Evolutionary conservation across 73 alveolate species (phyloP).

Genomic region (Symbiodinium natans): DNA sequence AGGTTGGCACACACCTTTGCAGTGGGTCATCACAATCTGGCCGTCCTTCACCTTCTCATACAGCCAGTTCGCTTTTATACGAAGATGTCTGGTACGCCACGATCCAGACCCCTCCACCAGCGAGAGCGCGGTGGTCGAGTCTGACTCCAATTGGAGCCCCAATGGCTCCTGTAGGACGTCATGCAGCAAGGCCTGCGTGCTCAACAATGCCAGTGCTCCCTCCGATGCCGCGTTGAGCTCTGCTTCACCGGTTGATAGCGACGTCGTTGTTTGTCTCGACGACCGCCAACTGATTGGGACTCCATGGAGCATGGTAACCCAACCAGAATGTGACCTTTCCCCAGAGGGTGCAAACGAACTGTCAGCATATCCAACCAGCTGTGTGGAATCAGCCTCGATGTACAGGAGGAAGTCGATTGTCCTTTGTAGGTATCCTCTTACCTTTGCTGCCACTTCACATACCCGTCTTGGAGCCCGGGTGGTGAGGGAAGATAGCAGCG

Average conservation of each 20-base stretch:
- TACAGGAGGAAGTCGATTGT: background rate
- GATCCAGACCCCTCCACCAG: background rate
- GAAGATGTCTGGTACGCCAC: background rate
- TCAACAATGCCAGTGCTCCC: background rate
- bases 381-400: background rate
- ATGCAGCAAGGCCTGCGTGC: background rate
- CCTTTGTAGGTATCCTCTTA: background rate
- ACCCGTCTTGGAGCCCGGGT: background rate
- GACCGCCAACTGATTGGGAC: background rate
- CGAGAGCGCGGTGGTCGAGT: background rate
- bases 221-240: background rate
- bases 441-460: background rate
- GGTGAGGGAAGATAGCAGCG: background rate
- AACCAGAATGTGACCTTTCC: background rate
- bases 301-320: background rate
- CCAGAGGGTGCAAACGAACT: background rate
- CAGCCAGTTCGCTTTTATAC: background rate
- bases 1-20: background rate
- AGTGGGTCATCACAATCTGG: background rate
- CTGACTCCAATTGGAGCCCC: background rate
- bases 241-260: background rate
- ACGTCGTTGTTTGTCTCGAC: background rate
- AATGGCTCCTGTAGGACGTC: background rate
- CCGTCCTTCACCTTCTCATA: background rate
- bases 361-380: background rate